Evolutionary conservation across 805 yeast genomes (phyloP), one percentile per base, ranked within the genome.

Genomic region (Suhomyces tanzawaensis): DNA sequence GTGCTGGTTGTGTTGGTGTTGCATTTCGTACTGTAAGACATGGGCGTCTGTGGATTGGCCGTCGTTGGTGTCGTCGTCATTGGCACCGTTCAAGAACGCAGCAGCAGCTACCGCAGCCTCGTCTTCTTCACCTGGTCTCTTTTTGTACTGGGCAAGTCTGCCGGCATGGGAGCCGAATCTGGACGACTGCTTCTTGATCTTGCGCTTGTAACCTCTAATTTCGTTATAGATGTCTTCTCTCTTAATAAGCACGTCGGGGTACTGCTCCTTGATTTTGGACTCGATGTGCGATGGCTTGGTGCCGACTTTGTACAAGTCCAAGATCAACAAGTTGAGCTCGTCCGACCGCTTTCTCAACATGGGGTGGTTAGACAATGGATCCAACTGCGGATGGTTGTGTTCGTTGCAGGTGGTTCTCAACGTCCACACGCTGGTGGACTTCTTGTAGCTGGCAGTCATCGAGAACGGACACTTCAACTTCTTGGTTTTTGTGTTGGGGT

Each of bases 151-250:
- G 35, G 48, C 52, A 42, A 44, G 24, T 37, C 57, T 38, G 40
- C 47, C 19, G 37, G 52, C 37, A 23, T 46, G 41, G 18, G 46
- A 51, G 32, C 42, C 42, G 39, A 48, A 63, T 26, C 67, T 55
- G n/a, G 38, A 21, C 37, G 52, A 57, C 47, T 63, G 72, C 46
- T 64, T 64, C 57, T 67, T 68, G 44, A 69, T 61, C 51, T 72
- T 74, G 44, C 79, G 66, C 52, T 76, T 76, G 57, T 74, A 69
- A 14, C 78, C 78, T 38, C 81, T 55, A 49, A 76, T 74, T 48
- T 76, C 80, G 53, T 76, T 76, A 54, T 76, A 76, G 39, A 76
- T 76, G 52, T 76, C 81, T 50, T 76, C 81, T 40, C 81, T 62
- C 55, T 76, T 76, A 46, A 76, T 74, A 29, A 74, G 62, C 30